These are phyloP conservation scores for Fomitopsis serialis DNA, from an alignment of 768 basidiomycete genomes.

Conservation along the genomic window DNA sequence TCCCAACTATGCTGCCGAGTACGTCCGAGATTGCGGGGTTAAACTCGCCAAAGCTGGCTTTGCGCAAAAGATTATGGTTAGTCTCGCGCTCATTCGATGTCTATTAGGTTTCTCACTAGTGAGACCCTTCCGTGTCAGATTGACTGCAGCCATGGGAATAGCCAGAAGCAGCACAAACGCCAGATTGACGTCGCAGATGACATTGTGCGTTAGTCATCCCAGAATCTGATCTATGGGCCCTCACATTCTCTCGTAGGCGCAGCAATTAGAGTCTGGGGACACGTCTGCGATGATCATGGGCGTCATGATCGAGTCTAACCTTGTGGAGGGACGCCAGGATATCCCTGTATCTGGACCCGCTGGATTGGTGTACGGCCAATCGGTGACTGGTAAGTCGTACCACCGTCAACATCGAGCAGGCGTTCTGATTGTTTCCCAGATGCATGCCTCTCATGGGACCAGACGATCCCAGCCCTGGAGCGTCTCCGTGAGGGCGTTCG, in stretches of 20 bases:
- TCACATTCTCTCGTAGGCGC: constrained; percentile 40
- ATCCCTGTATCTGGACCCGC: constrained; percentile 68
- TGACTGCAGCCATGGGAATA: constrained; percentile 97
- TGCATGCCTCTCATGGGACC: constrained; percentile 73
- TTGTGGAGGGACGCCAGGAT: constrained; percentile 83
- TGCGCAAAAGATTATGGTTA: constrained; percentile 81
- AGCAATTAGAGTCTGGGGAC: constrained; percentile 66
- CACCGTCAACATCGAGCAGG: not conserved
- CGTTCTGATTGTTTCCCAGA: constrained; percentile 12
- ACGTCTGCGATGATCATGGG: constrained; percentile 78
- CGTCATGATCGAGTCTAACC: constrained; percentile 93
- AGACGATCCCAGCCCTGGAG: constrained; percentile 76
- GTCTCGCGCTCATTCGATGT: constrained; percentile 7
- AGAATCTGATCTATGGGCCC: not conserved
- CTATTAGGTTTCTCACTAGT: not conserved
- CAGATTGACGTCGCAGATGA: constrained; percentile 88
- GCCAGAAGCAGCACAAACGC: constrained; percentile 83
- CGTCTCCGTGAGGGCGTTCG: constrained; percentile 84
- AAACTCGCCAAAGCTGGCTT: constrained; percentile 79
- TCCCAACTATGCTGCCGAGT: constrained; percentile 82
- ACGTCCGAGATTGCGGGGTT: constrained; percentile 68
- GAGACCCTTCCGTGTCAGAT: constrained; percentile 44
- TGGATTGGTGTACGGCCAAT: constrained; percentile 76
- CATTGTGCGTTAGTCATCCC: constrained; percentile 50
- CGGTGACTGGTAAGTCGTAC: constrained; percentile 78